Evolutionary conservation across 1,284 basidiomycete genomes (phyloP).

Genomic region (Naganishia sp.): DNA sequence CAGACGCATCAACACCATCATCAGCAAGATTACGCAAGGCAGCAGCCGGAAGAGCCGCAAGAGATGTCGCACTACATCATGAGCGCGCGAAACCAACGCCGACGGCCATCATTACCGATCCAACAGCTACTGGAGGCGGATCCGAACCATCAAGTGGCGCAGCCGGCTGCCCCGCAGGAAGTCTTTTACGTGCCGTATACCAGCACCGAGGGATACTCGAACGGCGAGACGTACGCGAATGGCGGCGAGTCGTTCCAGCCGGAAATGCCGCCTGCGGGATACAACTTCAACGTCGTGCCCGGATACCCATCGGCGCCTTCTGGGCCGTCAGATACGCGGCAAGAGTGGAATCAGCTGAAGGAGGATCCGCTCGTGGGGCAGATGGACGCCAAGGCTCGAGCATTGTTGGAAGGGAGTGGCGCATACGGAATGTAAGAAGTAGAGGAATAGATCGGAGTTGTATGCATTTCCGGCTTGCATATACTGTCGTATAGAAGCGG

Average conservation of each 20-base stretch:
- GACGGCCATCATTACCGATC: slow-evolving; percentile 7
- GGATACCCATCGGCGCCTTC: no score
- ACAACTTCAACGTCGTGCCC: background rate
- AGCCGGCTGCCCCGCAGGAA: slow-evolving; percentile 5
- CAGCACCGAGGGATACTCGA: background rate
- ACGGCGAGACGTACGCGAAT: slow-evolving; percentile 1
- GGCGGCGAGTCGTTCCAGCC: background rate
- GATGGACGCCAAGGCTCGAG: slow-evolving; percentile 33
- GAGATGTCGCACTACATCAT: slow-evolving; percentile 18
- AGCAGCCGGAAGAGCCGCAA: background rate
- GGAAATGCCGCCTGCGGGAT: background rate
- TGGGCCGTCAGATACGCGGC: background rate
- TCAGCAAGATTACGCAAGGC: background rate
- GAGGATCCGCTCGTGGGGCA: slow-evolving; percentile 20
- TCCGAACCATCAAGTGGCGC: background rate
- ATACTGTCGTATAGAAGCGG: slow-evolving; percentile 19
- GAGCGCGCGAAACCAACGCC: slow-evolving; percentile 18
- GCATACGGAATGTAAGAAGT: slow-evolving; percentile 2
- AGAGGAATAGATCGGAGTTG: no score
- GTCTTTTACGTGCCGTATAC: slow-evolving; percentile 12
- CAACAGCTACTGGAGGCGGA: slow-evolving; percentile 6
- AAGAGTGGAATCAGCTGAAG: background rate
- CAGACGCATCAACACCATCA: background rate
- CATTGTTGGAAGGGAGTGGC: slow-evolving; percentile 25
- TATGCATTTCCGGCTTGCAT: slow-evolving; percentile 5